phyloP scores from a whole-genome alignment of 805 yeast species.

The Pichia rugopelliculosa region DNA sequence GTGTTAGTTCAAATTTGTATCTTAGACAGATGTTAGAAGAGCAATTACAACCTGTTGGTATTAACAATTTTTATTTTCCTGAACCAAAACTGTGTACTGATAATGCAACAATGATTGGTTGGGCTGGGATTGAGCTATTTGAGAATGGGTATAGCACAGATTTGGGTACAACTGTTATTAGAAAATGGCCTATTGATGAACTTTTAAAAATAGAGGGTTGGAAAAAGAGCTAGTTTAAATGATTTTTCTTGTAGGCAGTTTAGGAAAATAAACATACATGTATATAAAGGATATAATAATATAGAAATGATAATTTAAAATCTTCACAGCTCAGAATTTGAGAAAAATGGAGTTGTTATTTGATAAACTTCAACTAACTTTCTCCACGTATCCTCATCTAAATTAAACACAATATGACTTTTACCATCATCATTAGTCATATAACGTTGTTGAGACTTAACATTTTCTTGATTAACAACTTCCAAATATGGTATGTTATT shows the following conservation, averaged over 20 bases:
- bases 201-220: conserved; percentile 45
- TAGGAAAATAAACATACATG: neutral
- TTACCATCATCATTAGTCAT: conserved; percentile 21
- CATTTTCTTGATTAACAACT: conserved; percentile 18
- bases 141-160: conserved; percentile 49
- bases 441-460: conserved; percentile 19
- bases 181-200: conserved; percentile 76
- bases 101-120: conserved; percentile 95
- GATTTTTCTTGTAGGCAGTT: neutral
- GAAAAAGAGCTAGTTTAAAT: conserved; percentile 25
- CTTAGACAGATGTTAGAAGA: conserved; percentile 42
- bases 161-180: conserved; percentile 51
- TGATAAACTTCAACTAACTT: conserved; percentile 44
- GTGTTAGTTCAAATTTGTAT: conserved; percentile 74
- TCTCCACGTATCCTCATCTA: conserved; percentile 64
- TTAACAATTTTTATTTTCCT: conserved; percentile 54
- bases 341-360: conserved; percentile 45
- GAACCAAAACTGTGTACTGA: conserved; percentile 75
- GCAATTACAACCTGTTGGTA: conserved; percentile 27
- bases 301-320: neutral
- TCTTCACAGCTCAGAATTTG: neutral
- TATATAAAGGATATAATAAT: neutral
- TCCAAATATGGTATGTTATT: conserved; percentile 32
- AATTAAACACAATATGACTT: conserved; percentile 65
- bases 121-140: conserved; percentile 88